These are phyloP conservation scores for Paragyromitra xinjiangensis DNA, from an alignment of 495 filamentous ascomycete species.

Conservation along the genomic window DNA sequence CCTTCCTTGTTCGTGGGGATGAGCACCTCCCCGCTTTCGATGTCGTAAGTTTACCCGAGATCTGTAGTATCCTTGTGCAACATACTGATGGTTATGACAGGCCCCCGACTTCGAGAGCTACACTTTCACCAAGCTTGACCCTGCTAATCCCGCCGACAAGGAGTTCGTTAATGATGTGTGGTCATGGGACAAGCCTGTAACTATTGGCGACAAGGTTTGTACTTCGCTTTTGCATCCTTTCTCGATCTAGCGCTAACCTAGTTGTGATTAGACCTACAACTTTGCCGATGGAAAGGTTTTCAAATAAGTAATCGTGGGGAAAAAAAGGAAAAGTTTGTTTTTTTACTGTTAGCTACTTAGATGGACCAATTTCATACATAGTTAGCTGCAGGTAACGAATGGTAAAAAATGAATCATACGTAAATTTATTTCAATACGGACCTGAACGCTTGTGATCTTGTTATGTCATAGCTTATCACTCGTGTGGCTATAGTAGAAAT, in stretches of 20 bases:
- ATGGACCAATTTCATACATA: constrained; percentile 48
- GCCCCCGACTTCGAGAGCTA: constrained; percentile 98
- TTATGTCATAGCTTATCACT: constrained; percentile 9
- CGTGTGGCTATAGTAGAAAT: background rate
- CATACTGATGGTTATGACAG: constrained; percentile 35
- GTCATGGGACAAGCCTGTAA: constrained; percentile 84
- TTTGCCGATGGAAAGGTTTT: constrained; percentile 95
- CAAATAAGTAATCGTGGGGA: constrained; percentile 70
- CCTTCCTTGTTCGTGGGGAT: constrained; percentile 92
- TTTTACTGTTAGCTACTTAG: constrained; percentile 42
- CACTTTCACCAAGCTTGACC: constrained; percentile 93
- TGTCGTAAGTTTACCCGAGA: constrained; percentile 62
- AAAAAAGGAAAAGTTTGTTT: constrained; percentile 43
- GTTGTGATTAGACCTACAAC: constrained; percentile 58
- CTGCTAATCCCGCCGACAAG: constrained; percentile 78
- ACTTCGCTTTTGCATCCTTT: background rate
- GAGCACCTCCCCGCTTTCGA: constrained; percentile 87
- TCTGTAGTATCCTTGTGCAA: background rate
- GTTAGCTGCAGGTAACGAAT: constrained; percentile 18
- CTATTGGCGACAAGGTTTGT: constrained; percentile 77
- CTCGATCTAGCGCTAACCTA: constrained; percentile 12
- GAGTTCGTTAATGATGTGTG: constrained; percentile 87
- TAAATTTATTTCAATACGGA: background rate
- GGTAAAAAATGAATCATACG: background rate
- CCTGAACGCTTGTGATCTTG: constrained; percentile 4